Percentiles rank a stretch among this genome's conserved stretches.
These are phyloP conservation scores for Aspergillus pseudonomiae DNA, from an alignment of 2,329 filamentous ascomycete species.

Conservation along the genomic window DNA sequence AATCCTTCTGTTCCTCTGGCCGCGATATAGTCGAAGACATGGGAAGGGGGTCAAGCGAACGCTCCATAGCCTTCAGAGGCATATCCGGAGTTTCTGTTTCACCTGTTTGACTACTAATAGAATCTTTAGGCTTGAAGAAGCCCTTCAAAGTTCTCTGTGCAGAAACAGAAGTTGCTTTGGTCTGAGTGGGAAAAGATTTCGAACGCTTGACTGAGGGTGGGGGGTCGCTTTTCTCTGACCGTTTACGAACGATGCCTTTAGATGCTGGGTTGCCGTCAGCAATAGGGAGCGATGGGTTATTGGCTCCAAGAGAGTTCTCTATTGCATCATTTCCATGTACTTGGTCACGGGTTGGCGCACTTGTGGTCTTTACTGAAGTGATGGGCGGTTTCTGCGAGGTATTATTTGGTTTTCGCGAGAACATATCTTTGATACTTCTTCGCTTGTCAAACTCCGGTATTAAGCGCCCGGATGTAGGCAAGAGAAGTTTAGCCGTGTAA, in stretches of 20 bases:
- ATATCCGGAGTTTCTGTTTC: neutral
- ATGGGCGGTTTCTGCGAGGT: conserved; percentile 19
- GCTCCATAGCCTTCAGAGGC: neutral
- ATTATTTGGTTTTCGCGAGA: conserved; percentile 60
- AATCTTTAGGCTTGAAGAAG: conserved; percentile 71
- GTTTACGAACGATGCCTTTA: conserved; percentile 37
- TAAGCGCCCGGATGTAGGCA: conserved; percentile 77
- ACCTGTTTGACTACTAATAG: conserved; percentile 12
- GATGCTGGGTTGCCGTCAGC: neutral
- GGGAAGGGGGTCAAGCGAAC: neutral
- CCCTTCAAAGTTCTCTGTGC: conserved; percentile 70
- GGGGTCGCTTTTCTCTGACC: conserved; percentile 38
- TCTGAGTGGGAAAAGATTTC: conserved; percentile 45
- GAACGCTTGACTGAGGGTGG: conserved; percentile 51
- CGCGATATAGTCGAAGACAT: neutral
- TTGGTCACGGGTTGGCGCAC: conserved; percentile 1
- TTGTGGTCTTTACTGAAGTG: neutral
- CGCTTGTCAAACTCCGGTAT: conserved; percentile 87
- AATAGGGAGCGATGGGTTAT: neutral
- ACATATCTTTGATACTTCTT: conserved; percentile 91
- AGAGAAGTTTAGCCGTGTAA: conserved; percentile 66
- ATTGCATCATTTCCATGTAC: neutral
- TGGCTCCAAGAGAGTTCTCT: neutral
- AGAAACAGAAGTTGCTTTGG: conserved; percentile 37
- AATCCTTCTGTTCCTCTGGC: neutral